Base-by-base conservation (phyloP, 1,284 basidiomycete species). In the Malassezia equina region DNA sequence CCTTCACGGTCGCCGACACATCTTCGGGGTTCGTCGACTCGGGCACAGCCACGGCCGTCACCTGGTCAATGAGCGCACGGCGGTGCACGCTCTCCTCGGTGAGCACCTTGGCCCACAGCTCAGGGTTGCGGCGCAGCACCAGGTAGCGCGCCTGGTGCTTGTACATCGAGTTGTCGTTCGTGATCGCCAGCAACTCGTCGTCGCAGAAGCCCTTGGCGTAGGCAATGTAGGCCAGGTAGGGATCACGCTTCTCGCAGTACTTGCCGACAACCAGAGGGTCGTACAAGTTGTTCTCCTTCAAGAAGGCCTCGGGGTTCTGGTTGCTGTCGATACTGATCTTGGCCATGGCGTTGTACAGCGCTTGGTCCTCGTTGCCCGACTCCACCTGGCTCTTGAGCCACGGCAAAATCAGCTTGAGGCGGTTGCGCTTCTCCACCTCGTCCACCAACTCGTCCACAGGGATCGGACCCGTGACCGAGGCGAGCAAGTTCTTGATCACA, bases 151-250 rank as follows among this genome's bases (percentile, higher is more conserved):
- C 88, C 77, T 98, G 94, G 75, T 98, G 93, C 79, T 98, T 99
- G 83, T 94, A 99, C 94, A 98, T 99, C 29, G 90, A 86, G 79
- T 99, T 99, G 67, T 95, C 93, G 75, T 98, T 98, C 52, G 94
- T 98, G 76, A 99, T 93, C 29, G 83, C 77, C 75, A 99, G 90
- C 64, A 99, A 82, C 77, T 99, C 94, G 11, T 98, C 90, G 66
- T 99, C 94, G 73, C 94, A 99, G 79, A 96, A 87, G 63, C 94
- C 94, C 78, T 98, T 98, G 50, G 94, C 94, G 75, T 98, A 99
- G 1, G 94, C 94, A 69, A 98, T 98, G 79, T 94, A 99, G 25
- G 94, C 94, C 58, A 98, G 81, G 79, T 95, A 96, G 7, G 94
- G 94, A 76, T 99, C 94, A 50, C 94, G 86, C 63, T 89, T 89